These are phyloP conservation scores for Megacollybia marginata DNA, from an alignment of 768 basidiomycete species.

Conservation along the genomic window DNA sequence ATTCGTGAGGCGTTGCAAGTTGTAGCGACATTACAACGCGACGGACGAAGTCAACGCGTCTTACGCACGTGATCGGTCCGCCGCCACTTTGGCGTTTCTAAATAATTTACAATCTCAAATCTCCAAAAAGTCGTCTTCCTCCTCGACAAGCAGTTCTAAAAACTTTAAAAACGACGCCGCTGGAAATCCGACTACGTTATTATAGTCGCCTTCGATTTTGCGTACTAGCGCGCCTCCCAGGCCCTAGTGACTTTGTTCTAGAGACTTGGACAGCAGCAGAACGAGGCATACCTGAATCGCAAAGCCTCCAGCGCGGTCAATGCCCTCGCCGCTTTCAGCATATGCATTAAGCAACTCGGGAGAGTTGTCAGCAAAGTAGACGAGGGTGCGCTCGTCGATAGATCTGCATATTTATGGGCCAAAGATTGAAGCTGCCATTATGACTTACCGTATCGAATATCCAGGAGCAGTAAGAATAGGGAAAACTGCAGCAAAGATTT, in stretches of 20 bases:
- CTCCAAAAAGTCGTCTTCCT: slow-evolving; percentile 68
- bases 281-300: slow-evolving; percentile 67
- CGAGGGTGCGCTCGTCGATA: slow-evolving; percentile 76
- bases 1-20: slow-evolving; percentile 58
- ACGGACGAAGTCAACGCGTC: no score
- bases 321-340: slow-evolving; percentile 77
- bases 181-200: slow-evolving; percentile 92
- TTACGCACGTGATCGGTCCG: no score
- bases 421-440: not conserved
- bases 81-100: no score
- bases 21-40: slow-evolving; percentile 12
- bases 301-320: slow-evolving; percentile 90
- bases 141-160: slow-evolving; percentile 61
- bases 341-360: slow-evolving; percentile 63
- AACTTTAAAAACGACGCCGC: slow-evolving; percentile 78
- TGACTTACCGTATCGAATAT: slow-evolving; percentile 54
- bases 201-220: slow-evolving; percentile 83
- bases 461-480: slow-evolving; percentile 73
- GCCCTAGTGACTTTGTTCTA: slow-evolving; percentile 37
- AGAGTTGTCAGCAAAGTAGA: slow-evolving; percentile 66
- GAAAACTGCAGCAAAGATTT: slow-evolving; percentile 41
- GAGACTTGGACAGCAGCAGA: not conserved
- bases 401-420: slow-evolving; percentile 38
- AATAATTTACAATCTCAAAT: slow-evolving; percentile 15
- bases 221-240: slow-evolving; percentile 75